Evolutionary conservation across 2,329 filamentous ascomycete genomes (phyloP).

Genomic region (Aureobasidium sp.): DNA sequence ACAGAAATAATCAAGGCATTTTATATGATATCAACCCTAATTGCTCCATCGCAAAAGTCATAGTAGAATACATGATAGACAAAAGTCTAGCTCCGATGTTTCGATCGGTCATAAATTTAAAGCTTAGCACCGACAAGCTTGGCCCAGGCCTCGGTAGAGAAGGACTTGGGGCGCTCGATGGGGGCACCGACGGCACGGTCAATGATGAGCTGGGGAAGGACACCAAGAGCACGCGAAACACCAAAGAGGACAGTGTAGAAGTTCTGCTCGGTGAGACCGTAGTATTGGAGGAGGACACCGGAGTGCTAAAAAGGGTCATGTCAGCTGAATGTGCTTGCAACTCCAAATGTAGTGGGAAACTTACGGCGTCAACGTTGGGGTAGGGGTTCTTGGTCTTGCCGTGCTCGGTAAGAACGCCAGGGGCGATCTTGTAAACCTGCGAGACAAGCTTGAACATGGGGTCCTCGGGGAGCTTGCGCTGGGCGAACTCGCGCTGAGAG

Average conservation of each 20-base stretch:
- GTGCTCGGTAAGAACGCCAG: conserved; percentile 95
- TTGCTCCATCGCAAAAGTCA: conserved; percentile 14
- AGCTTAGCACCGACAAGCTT: conserved; percentile 87
- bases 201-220: conserved; percentile 98
- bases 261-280: conserved; percentile 96
- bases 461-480: conserved; percentile 88
- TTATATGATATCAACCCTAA: conserved; percentile 13
- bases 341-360: conserved; percentile 16
- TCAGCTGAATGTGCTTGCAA: conserved; percentile 8
- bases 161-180: conserved; percentile 98
- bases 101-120: conserved; percentile 45
- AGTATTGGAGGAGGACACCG: conserved; percentile 98
- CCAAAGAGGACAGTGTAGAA: conserved; percentile 99
- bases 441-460: conserved; percentile 99
- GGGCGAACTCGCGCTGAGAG: conserved; percentile 94
- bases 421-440: conserved; percentile 99
- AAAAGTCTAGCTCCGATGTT: neutral
- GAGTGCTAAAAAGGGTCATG: conserved; percentile 54
- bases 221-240: conserved; percentile 95
- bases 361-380: conserved; percentile 87
- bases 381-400: conserved; percentile 99
- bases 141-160: conserved; percentile 94
- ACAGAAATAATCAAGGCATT: conserved; percentile 9
- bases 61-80: conserved; percentile 12
- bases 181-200: conserved; percentile 94